Evolutionary conservation across 345 rosid species (phyloP).

Genomic region (Eucalyptus erythrocorys): DNA sequence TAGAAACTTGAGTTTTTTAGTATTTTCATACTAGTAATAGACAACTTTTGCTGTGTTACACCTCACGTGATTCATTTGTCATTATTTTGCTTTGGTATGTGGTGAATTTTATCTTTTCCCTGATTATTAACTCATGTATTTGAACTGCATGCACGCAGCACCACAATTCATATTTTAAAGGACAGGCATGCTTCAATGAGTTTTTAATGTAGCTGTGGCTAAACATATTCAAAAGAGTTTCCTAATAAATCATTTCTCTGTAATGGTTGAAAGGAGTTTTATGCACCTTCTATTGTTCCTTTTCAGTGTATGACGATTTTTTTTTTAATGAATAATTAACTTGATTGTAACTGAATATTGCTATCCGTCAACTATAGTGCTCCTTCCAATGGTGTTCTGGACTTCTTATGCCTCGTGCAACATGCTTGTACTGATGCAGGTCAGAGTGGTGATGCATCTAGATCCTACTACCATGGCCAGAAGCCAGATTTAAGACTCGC

Average conservation of each 20-base stretch:
- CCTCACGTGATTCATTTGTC: not conserved
- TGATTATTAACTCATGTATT: not conserved
- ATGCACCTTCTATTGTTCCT: not conserved
- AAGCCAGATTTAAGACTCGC: conserved; percentile 29
- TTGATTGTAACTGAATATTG: not conserved
- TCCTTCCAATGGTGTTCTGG: not conserved
- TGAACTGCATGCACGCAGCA: not conserved
- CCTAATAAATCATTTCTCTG: not conserved
- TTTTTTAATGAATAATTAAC: not conserved
- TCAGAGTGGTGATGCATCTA: conserved; percentile 54
- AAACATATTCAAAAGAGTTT: not conserved
- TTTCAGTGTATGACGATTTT: not conserved
- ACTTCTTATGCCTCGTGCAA: not conserved
- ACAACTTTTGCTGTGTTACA: not conserved
- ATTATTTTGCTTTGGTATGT: not conserved
- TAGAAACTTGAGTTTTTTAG: not conserved
- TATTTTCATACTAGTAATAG: not conserved
- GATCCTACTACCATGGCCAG: conserved; percentile 53
- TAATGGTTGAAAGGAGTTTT: not conserved
- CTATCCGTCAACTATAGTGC: too few species aligned
- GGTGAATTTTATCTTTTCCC: not conserved
- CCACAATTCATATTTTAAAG: not conserved
- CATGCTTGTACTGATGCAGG: conserved; percentile 28
- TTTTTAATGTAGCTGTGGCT: not conserved
- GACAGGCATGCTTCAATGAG: not conserved